phyloP scores from a whole-genome alignment of 192 early-diverging fungal genomes.

The Coemansia sp. region DNA sequence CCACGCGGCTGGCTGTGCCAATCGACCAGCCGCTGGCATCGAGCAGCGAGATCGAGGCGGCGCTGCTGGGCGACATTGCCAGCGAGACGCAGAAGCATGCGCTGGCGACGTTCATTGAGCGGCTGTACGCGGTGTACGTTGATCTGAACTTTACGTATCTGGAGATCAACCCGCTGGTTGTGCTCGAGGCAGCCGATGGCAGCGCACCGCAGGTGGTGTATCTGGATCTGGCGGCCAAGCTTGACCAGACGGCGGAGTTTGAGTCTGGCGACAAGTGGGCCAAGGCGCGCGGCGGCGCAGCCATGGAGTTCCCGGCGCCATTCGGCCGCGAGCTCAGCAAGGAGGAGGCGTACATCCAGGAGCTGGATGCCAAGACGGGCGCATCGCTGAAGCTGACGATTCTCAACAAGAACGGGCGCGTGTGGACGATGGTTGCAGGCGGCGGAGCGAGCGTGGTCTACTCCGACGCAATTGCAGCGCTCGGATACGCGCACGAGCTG shows the following conservation, averaged over 20 bases:
- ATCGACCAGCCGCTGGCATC: slow-evolving; percentile 78
- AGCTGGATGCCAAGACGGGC: slow-evolving; percentile 97
- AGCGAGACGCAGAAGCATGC: slow-evolving; percentile 64
- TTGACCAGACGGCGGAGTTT: slow-evolving; percentile 98
- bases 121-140: slow-evolving; percentile 93
- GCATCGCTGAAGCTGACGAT: slow-evolving; percentile 98
- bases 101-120: slow-evolving; percentile 88
- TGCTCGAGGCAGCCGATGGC: slow-evolving; percentile 67
- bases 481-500: slow-evolving; percentile 89
- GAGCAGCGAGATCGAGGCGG: slow-evolving; percentile 61
- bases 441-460: slow-evolving; percentile 98
- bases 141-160: slow-evolving; percentile 99
- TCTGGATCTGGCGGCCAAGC: slow-evolving; percentile 95
- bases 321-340: slow-evolving; percentile 95
- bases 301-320: slow-evolving; percentile 97
- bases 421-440: slow-evolving; percentile 99
- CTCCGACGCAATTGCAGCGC: slow-evolving; percentile 97
- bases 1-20: slow-evolving; percentile 78
- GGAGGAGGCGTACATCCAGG: slow-evolving; percentile 98
- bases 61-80: slow-evolving; percentile 72
- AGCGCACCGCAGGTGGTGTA: slow-evolving; percentile 74
- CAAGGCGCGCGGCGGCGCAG: slow-evolving; percentile 66
- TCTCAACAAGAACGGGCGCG: slow-evolving; percentile 90
- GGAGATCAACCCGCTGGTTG: slow-evolving; percentile 99
- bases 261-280: slow-evolving; percentile 97